phyloP scores from a whole-genome alignment of 2,329 filamentous ascomycete genomes.

The Aspergillus brasiliensis region DNA sequence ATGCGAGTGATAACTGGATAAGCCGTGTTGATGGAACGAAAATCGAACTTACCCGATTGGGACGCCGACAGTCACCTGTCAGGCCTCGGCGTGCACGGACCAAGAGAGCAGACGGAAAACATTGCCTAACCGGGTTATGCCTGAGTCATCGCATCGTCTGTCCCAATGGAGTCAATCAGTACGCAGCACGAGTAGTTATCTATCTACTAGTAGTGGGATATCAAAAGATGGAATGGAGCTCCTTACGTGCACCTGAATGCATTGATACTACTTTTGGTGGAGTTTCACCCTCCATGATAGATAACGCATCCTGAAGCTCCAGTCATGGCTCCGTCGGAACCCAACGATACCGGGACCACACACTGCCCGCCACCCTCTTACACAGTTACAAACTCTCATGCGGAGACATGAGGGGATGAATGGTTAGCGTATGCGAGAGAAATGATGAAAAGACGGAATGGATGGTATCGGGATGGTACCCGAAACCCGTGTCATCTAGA shows the following conservation, averaged over 20 bases:
- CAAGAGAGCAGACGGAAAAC: conserved; percentile 18
- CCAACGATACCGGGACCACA: not conserved
- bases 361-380: too few relatives aligned
- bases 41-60: not conserved
- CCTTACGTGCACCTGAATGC: too few relatives aligned
- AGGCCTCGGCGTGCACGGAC: conserved; percentile 12
- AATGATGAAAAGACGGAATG: not conserved
- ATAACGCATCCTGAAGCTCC: too few relatives aligned
- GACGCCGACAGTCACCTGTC: not conserved
- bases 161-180: not conserved
- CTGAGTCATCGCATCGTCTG: not conserved
- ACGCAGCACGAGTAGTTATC: not conserved
- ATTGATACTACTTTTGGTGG: too few relatives aligned
- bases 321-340: not conserved
- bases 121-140: conserved; percentile 18
- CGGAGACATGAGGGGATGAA: not conserved
- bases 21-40: not conserved
- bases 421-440: too few relatives aligned
- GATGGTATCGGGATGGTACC: not conserved
- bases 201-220: not conserved
- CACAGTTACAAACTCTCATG: not conserved
- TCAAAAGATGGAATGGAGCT: not conserved
- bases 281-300: too few relatives aligned
- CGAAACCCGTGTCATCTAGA: not conserved
- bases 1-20: not conserved